Base-by-base conservation (phyloP, 148 eudicot genomes). In the Euryodendron excelsum region DNA sequence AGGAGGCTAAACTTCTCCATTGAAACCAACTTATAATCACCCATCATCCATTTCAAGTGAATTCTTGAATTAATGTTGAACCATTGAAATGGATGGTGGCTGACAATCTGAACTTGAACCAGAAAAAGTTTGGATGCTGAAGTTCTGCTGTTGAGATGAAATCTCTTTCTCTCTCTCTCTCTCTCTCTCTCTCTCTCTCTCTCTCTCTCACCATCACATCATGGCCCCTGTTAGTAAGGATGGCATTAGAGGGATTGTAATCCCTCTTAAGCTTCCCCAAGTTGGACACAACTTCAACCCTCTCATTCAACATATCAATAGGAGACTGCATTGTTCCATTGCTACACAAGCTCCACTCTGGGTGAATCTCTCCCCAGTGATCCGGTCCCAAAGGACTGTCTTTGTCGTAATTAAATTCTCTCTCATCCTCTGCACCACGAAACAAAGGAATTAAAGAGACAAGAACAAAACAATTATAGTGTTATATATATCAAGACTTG, bases 301-400 rank as follows among this genome's bases (percentile, higher is more conserved):
- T 81, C 67, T 76, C 53, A 31, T 80, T 72, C 67, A 31, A 20
- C 41, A 87, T 41, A 77, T 85, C 87, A 53, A 87, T 87, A 3
- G 90, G 90, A 71, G 90, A 87, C 47, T 87, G 90, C 86, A 81
- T 82, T 21, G 10, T 56, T 69, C 90, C 90, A 6, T 64, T 20
- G 44, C 53, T 37, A 48, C 90, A 87, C 39, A 55, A 25, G 10
- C 69, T 68, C 90, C 90, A 87, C 18, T 82, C 86, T 6, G 90
- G 84, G 17, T 18, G 48, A 56, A 87, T 74, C 44, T 77, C 56
- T 60, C 87, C 87, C 90, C 90, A 87, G 17, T 80, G 64, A 1
- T 72, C 21, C 0, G 90, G 90, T 14, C 90, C 90, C 2, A 12
- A 71, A 0, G 15, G 47, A 36, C 86, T 78, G 1, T 61, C 10